A percentile compares a stretch with the other conserved stretches of the same genome.
These are phyloP conservation scores for Tolypocladium ophioglossoides DNA, from an alignment of 2,329 filamentous ascomycete species.

Conservation along the genomic window DNA sequence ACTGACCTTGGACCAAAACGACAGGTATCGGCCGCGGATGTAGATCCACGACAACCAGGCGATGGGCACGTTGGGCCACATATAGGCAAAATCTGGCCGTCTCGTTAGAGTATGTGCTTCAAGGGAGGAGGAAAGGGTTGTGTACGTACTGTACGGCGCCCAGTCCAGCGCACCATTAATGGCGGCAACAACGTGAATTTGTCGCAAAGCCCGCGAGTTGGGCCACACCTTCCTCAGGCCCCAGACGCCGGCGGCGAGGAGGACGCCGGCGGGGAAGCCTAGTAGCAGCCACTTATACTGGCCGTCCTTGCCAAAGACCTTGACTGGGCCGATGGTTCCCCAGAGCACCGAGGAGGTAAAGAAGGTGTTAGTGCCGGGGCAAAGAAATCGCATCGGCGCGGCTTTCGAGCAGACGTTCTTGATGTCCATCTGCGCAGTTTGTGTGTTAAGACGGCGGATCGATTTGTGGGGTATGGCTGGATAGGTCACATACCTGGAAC, in stretches of 20 bases:
- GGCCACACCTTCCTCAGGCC: conserved; percentile 21
- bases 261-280: conserved; percentile 28
- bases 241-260: conserved; percentile 25
- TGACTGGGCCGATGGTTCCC: conserved; percentile 27
- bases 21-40: conserved; percentile 31
- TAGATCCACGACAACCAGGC: conserved; percentile 38
- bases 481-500: conserved; percentile 17
- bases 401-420: conserved; percentile 24
- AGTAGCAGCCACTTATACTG: conserved; percentile 26
- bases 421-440: conserved; percentile 15
- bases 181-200: conserved; percentile 31
- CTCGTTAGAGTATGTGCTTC: neutral
- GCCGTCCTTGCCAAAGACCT: conserved; percentile 23
- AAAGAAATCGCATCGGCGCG: conserved; percentile 25
- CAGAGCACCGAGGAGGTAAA: conserved; percentile 28
- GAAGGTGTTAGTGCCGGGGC: conserved; percentile 27
- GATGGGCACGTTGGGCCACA: conserved; percentile 35
- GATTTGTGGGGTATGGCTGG: neutral
- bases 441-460: neutral
- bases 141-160: conserved; percentile 27
- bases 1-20: conserved; percentile 39
- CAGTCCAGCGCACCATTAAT: conserved; percentile 28
- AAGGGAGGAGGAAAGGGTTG: neutral
- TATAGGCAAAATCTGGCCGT: conserved; percentile 24
- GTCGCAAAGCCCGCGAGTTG: conserved; percentile 20